Percentiles rank a stretch among this genome's conserved stretches.
Conservation (phyloP, 106 monocot species). For the Acanthochlamys bracteata region DNA sequence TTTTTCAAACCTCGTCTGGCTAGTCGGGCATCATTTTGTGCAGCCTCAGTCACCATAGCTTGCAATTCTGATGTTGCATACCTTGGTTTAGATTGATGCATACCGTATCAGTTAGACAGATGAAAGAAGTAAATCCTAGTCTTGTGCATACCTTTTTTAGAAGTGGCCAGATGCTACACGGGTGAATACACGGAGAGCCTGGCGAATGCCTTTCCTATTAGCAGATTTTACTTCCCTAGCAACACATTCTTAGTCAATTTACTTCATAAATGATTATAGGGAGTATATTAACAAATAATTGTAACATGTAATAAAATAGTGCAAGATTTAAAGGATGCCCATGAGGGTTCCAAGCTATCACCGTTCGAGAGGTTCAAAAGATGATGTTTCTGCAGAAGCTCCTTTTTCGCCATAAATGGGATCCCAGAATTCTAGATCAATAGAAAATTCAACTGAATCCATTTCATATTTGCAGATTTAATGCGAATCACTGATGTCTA, state of each 20-base stretch:
- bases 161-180: slow-evolving; percentile 57
- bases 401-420: slow-evolving; percentile 38
- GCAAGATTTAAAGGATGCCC: slow-evolving; percentile 23
- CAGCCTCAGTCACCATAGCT: slow-evolving; percentile 56
- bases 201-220: slow-evolving; percentile 65
- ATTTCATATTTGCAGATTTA: neutral
- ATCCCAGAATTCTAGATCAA: slow-evolving; percentile 52
- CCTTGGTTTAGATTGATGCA: neutral
- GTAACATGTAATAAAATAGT: neutral
- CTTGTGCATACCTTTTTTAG: slow-evolving; percentile 44
- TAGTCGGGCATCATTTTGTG: slow-evolving; percentile 63
- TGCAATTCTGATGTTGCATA: slow-evolving; percentile 40
- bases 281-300: neutral
- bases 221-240: slow-evolving; percentile 58
- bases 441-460: slow-evolving; percentile 50
- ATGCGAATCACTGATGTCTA: neutral
- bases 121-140: neutral
- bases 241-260: neutral
- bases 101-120: neutral
- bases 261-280: neutral
- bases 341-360: slow-evolving; percentile 11
- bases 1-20: slow-evolving; percentile 55
- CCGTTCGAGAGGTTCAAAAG: slow-evolving; percentile 11
- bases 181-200: slow-evolving; percentile 66
- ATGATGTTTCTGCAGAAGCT: slow-evolving; percentile 41